Base-by-base conservation (phyloP, 2,329 filamentous ascomycete species). In the Aschersonia sp. region DNA sequence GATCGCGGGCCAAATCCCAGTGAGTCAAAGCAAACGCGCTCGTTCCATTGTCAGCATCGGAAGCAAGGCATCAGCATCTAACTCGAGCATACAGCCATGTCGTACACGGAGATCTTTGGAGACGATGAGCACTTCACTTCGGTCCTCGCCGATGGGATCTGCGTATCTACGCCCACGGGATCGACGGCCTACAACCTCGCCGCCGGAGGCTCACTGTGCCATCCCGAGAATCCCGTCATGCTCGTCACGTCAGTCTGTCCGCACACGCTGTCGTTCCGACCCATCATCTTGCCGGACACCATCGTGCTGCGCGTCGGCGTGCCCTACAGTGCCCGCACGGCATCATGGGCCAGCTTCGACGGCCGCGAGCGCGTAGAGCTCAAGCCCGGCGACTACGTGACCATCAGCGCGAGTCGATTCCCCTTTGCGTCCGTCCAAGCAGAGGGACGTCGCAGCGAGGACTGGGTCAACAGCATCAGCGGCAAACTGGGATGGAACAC, bases 301-400 rank as follows among this genome's bases (percentile, higher is more conserved):
- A 94, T 97, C 52, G 91, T 97, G 1, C 72, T 98, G 51, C 80
- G 92, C 40, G 76, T 95, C 20, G 92, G 91, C 9, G 89, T 97
- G n/a, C 92, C 92, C 0, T 97, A 95, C 62, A 84, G 94, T 63
- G 87, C 89, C 6, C 75, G 92, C 45, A 89, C 88, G 4, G 84
- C 80, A 55, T 89, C 85, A 41, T 98, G 92, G 91, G 92, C 89
- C n/a, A 94, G 88, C 64, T 98, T 98, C 61, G 92, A 98, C 64
- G 92, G 92, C 2, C 78, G 89, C 51, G 88, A 96, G 70, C 80
- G 89, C 67, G 68, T 86, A n/a, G 85, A 92, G 67, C 71, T 92
- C 40, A 63, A 68, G 45, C 83, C 85, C 0, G 86, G 86, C 12
- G 86, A 92, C 65, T 92, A 92, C 61, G 85, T 91, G 4, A 91